Base-by-base conservation (phyloP, 257 asterid species). In the Solanum pennellii region DNA sequence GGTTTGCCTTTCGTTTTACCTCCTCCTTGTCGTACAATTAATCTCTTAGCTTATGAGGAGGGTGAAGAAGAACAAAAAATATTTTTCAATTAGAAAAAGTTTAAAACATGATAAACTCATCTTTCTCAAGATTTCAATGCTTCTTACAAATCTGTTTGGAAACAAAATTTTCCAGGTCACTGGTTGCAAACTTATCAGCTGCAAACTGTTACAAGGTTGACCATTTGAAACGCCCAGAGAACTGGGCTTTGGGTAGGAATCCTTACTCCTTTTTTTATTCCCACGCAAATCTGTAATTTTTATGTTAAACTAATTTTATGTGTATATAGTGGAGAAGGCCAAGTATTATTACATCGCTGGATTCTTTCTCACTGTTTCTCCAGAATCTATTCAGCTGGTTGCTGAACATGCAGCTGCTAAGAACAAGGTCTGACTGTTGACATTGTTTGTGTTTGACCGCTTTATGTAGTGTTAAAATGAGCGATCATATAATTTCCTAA, bases 371-470 rank as follows among this genome's bases (percentile, higher is more conserved):
- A 94, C 99, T 1, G 99, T 97, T 92, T 97, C 99, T 90, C 98
- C 98, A 3, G 99, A 97, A 62, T 97, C 99, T 80, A 95, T 97
- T 90, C 41, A 91, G 90, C 98, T 92, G 76, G 98, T 97, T 66
- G 99, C 98, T 88, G 99, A 97, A 92, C 98, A 97, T 90, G 98
- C 99, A 84, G 93, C 93, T 91, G 98, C 98, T 60, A 94, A 94
- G 27, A 95, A 93, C 90, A 97, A 96, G 99, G 99, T 96, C 52
- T 56, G 86, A 49, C 69, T 4, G 18, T 80, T 47, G 85, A 49
- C 85, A 80, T 15, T 13, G 68, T 15, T 80, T 80, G 3, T 29
- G 44, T 80, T 80, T 80, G 44, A 49, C 27, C 33, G 20, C 27
- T 27, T 80, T 27, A 29, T 47, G 68, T 18, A 47, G 44, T 16